Conservation (phyloP, 1,284 basidiomycete genomes). For the Tilletiopsis washingtonensis region DNA sequence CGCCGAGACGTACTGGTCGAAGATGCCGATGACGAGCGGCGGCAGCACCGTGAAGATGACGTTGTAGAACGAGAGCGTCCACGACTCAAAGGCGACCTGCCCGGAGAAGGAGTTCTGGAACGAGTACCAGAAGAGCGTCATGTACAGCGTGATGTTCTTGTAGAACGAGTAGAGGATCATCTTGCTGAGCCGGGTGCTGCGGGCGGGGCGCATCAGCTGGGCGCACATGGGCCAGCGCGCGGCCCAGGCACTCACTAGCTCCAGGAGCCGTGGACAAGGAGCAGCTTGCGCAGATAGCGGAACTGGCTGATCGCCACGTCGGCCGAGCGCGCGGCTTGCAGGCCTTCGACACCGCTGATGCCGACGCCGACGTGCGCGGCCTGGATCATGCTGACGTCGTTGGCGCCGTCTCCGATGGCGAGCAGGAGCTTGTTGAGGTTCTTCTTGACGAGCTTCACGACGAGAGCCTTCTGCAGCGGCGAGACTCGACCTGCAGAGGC, state of each 20-base stretch:
- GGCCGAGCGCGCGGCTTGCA: constrained; percentile 92
- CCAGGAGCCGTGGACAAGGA: constrained; percentile 97
- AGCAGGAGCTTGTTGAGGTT: constrained; percentile 83
- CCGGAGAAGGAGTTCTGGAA: constrained; percentile 79
- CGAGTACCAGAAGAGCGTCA: constrained; percentile 99
- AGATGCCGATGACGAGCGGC: constrained; percentile 92
- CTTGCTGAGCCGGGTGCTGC: constrained; percentile 82
- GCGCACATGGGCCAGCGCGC: too few relatives aligned
- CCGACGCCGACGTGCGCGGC: constrained; percentile 79
- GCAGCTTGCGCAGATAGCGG: constrained; percentile 86
- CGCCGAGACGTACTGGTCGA: constrained; percentile 95
- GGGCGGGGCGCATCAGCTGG: too few relatives aligned
- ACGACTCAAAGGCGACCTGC: constrained; percentile 95
- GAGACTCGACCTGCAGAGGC: too few relatives aligned
- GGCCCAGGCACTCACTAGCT: too few relatives aligned
- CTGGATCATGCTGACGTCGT: constrained; percentile 59
- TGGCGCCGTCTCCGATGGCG: constrained; percentile 69
- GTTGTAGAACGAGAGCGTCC: constrained; percentile 69
- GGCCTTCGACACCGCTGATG: constrained; percentile 94
- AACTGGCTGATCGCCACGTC: constrained; percentile 98
- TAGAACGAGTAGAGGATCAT: constrained; percentile 63
- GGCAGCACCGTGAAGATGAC: constrained; percentile 62
- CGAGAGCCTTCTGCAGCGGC: constrained; percentile 91
- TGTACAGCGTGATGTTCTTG: constrained; percentile 86
- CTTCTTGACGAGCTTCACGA: constrained; percentile 97